Conservation (phyloP, 352 stramenopile genomes). For the Pythium guiyangense region DNA sequence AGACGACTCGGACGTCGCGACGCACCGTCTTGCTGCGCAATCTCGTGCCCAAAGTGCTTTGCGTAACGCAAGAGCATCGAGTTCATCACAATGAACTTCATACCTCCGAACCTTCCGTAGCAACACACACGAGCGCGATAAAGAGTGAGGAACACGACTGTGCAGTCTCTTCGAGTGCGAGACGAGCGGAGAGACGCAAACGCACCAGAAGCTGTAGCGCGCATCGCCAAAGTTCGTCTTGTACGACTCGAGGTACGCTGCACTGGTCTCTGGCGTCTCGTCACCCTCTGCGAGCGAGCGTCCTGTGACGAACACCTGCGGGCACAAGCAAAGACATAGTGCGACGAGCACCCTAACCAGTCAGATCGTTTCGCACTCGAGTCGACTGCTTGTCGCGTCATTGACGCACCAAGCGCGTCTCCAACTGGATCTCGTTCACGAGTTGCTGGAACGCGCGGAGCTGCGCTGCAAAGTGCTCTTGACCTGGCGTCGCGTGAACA, state of each 20-base stretch:
- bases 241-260: conserved; percentile 24
- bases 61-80: conserved; percentile 34
- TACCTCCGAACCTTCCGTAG: conserved; percentile 49
- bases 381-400: neutral
- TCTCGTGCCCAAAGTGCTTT: conserved; percentile 22
- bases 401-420: conserved; percentile 50
- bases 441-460: conserved; percentile 51
- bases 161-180: neutral
- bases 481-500: conserved; percentile 28
- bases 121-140: neutral
- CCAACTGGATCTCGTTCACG: conserved; percentile 49
- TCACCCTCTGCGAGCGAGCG: conserved; percentile 14
- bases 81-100: conserved; percentile 80
- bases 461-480: conserved; percentile 39
- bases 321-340: neutral
- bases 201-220: conserved; percentile 74
- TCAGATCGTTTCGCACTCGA: neutral
- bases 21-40: conserved; percentile 51
- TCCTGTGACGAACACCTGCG: conserved; percentile 52
- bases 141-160: neutral
- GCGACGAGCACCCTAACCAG: neutral
- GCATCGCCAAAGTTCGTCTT: conserved; percentile 55
- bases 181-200: neutral
- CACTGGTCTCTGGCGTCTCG: conserved; percentile 6
- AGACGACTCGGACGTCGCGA: neutral